These are phyloP conservation scores for Oryza officinalis DNA, from an alignment of 176 grass and related monocot species.

Conservation along the genomic window DNA sequence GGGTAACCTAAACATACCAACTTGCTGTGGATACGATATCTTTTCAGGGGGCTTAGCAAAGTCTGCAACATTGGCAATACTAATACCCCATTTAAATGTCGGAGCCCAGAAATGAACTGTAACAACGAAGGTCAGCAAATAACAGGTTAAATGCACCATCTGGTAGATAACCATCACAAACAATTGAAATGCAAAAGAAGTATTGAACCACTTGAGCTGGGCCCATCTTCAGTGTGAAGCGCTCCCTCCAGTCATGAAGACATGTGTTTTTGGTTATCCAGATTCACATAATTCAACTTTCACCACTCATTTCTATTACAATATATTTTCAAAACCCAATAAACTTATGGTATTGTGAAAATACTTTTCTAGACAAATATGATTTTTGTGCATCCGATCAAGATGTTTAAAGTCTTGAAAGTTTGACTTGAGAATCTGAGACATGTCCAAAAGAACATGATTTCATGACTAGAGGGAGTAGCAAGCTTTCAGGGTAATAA, in stretches of 20 bases:
- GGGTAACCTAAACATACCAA: constrained; percentile 52
- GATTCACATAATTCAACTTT: background rate
- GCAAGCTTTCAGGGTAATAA: background rate
- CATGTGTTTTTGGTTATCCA: background rate
- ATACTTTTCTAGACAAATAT: background rate
- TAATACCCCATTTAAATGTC: constrained; percentile 98
- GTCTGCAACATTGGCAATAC: constrained; percentile 90
- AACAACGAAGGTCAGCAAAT: background rate
- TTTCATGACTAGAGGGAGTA: background rate
- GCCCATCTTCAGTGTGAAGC: background rate
- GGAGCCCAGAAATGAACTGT: constrained; percentile 97
- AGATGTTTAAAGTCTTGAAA: background rate
- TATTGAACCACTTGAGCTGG: background rate
- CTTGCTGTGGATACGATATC: constrained; percentile 93
- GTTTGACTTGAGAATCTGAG: background rate
- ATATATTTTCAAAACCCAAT: background rate
- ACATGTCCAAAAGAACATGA: background rate
- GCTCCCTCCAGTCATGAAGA: background rate
- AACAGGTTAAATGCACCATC: constrained; percentile 7
- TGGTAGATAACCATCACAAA: constrained; percentile 17
- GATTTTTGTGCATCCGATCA: background rate
- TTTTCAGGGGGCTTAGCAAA: constrained; percentile 97
- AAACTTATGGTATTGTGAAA: background rate
- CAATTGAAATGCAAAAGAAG: background rate
- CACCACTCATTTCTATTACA: background rate